Base-by-base conservation (phyloP, 306 rosid genomes). In the Adenanthera pavonina region DNA sequence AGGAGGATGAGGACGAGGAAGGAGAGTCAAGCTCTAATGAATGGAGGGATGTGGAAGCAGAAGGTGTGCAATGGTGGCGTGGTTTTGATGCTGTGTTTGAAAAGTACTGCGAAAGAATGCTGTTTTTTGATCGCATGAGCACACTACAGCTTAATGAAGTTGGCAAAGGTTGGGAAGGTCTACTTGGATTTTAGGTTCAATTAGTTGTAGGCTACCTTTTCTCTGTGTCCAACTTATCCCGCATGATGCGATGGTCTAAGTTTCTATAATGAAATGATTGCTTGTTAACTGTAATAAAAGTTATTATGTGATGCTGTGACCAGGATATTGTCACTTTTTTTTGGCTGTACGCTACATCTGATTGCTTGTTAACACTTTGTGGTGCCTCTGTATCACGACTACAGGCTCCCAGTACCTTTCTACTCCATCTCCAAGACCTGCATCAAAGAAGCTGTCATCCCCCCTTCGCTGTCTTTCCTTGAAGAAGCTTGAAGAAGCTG, bases 31-130 rank as follows among this genome's bases (percentile, higher is more conserved):
- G 85, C 75, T 86, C 92, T 14, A 87, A 85, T 8, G 97, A 95
- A 80, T 95, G 99, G 99, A 90, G 96, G 82, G 99, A 95, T 81
- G 94, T 95, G 69, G 99, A 95, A 85, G 99, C 97, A 19, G 99
- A 93, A 84, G 99, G 92, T 61, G 93, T 88, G 75, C 97, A 86
- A 71, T 93, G 99, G 99, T 95, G 98, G 99, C 93, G 94, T 13
- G 99, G 98, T 36, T 88, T 93, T 72, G 99, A 90, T 81, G 96
- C 96, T 77, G 83, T 95, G 44, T 93, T 85, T 81, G 98, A 95
- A 73, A 87, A 88, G 74, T 95, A 95, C 84, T 89, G 96, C 38
- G 96, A 95, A 85, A 81, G 92, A 75, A 95, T 95, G 99, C 59
- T 92, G 43, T 92, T 92, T 84, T 93, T 93, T 79, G 95, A 95